Conservation (phyloP, 345 rosid species). For the Bruguiera sexangula region DNA sequence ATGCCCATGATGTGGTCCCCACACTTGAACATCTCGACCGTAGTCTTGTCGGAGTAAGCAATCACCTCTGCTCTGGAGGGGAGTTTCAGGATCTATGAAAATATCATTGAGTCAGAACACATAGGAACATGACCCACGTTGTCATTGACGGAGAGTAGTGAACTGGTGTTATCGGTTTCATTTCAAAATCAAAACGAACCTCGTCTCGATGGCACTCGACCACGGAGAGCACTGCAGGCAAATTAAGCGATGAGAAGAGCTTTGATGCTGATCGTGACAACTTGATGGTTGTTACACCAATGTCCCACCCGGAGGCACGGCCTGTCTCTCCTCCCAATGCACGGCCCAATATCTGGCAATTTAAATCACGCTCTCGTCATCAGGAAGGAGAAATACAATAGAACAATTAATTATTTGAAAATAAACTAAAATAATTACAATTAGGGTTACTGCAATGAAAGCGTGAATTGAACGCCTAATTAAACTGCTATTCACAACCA, state of each 20-base stretch:
- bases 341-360: conserved; percentile 49
- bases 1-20: conserved; percentile 73
- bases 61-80: conserved; percentile 51
- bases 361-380: neutral
- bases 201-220: conserved; percentile 67
- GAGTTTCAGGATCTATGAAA: conserved; percentile 40
- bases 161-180: neutral
- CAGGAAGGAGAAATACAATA: neutral
- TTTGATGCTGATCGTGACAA: conserved; percentile 35
- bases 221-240: conserved; percentile 37
- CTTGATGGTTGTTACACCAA: conserved; percentile 46
- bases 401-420: no score
- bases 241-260: conserved; percentile 36
- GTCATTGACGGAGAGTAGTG: neutral
- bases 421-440: no score
- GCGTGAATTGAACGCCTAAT: no score
- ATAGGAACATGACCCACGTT: neutral
- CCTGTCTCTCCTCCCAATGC: conserved; percentile 56
- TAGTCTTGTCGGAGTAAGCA: conserved; percentile 49
- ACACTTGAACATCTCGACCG: conserved; percentile 54
- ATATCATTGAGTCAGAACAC: neutral
- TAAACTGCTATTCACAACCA: no score
- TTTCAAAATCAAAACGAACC: conserved; percentile 30
- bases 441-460: no score
- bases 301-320: conserved; percentile 63